Evolutionary conservation across 441 rosid species (phyloP), one percentile per base, ranked within the genome.

Genomic region (Croton laevigatus): DNA sequence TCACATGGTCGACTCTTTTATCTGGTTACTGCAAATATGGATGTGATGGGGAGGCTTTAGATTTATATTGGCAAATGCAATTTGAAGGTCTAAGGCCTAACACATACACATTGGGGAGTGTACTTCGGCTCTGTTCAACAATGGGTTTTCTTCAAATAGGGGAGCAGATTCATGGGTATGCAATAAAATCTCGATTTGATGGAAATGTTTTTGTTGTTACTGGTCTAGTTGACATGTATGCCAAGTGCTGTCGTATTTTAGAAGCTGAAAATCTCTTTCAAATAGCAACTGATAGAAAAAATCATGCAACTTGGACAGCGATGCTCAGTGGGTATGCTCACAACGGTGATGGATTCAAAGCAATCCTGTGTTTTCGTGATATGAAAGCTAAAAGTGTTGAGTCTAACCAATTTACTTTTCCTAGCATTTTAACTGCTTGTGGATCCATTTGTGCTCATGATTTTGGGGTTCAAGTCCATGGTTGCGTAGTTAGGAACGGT

Each of bases 211-310:
- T 76, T 82, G 96, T 90, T 65, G 89, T 80, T 48, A 90, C 92
- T 44, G 86, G 95, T 17, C 91, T 94, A 68, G 85, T 94, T 46
- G 95, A 88, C 73, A 82, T 90, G 94, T 94, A 91, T 73, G 92
- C 88, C 0, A 88, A 87, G 75, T 86, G 95, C 76, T 77, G 76
- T 38, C 79, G 85, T 72, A 78, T 94, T 65, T 71, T 37, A 59
- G 92, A 88, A 79, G 98, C 98, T 63, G 98, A 88, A 62, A 74
- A 11, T 71, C 78, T 94, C 57, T 94, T 94, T 59, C 40, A 4
- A 55, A 82, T 55, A 12, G 83, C 82, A 79, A 69, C 71, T 9
- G 79, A 79, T 61, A 75, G 71, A 66, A 83, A 76, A 76, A 87
- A 81, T 73, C 83, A 80, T 71, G 97, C 89, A 10, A 81, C 89